Evolutionary conservation across 192 early-diverging fungal species (phyloP).

Genomic region (Coemansia interrupta): DNA sequence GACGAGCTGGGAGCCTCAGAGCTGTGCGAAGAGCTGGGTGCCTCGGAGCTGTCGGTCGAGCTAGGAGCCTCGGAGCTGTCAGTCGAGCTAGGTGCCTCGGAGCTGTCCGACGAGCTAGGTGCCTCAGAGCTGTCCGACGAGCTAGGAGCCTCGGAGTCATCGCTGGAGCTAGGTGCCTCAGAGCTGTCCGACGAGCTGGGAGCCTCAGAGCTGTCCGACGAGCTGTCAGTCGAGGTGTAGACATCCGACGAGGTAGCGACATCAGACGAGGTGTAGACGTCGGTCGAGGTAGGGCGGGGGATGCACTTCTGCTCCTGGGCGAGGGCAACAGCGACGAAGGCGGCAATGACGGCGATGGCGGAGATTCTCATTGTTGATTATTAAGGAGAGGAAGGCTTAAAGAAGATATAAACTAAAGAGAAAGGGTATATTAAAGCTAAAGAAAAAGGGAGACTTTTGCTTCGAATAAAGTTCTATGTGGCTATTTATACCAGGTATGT

Average conservation of each 20-base stretch:
- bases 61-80: conserved; percentile 1
- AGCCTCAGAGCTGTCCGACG: background rate
- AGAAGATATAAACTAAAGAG: background rate
- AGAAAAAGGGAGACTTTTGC: conserved; percentile 4
- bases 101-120: background rate
- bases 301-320: conserved; percentile 34
- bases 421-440: conserved; percentile 1
- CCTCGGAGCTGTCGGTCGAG: conserved; percentile 1
- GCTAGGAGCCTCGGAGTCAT: background rate
- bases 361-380: conserved; percentile 26
- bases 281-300: conserved; percentile 24
- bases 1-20: background rate
- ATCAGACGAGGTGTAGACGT: conserved; percentile 3
- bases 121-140: background rate
- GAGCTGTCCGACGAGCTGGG: conserved; percentile 1
- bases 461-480: background rate
- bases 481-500: background rate
- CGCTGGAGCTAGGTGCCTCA: conserved; percentile 6
- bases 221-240: conserved; percentile 6
- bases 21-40: background rate
- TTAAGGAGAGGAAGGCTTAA: background rate
- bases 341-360: conserved; percentile 15
- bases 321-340: conserved; percentile 25
- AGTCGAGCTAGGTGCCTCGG: background rate
- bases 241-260: background rate